Percentiles rank a stretch among this genome's conserved stretches.
Evolutionary conservation across 306 rosid species (phyloP).

Genomic region (Rubus idaeus): DNA sequence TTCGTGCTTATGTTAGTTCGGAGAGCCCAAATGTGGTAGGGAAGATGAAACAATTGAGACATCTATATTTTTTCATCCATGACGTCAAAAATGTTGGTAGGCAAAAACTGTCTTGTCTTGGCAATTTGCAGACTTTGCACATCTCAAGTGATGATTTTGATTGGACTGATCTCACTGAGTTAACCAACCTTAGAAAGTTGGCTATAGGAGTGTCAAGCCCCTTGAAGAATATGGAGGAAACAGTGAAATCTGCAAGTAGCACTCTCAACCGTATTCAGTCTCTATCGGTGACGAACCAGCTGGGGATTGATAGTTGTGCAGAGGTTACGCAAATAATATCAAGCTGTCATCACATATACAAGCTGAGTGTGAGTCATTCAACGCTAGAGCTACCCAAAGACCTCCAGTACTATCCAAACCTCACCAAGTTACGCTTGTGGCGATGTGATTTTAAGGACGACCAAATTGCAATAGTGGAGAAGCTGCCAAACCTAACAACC

Average conservation of each 20-base stretch:
- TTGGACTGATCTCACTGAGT: conserved; percentile 27
- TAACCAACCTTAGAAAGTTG: conserved; percentile 43
- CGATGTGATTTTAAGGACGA: conserved; percentile 40
- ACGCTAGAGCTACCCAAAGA: conserved; percentile 17
- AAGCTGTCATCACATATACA: background rate
- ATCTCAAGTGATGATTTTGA: conserved; percentile 41
- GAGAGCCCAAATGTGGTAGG: conserved; percentile 27
- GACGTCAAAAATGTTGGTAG: background rate
- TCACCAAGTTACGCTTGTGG: conserved; percentile 41
- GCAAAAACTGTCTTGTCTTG: conserved; percentile 27
- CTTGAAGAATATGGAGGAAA: background rate
- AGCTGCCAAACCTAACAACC: conserved; percentile 42
- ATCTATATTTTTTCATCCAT: conserved; percentile 41
- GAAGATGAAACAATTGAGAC: conserved; percentile 45
- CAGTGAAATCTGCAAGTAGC: background rate
- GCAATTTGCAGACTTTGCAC: conserved; percentile 41
- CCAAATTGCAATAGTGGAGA: conserved; percentile 45
- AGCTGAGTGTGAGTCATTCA: background rate
- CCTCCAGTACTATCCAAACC: conserved; percentile 23
- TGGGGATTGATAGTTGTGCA: too few relatives aligned
- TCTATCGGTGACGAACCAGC: fast-evolving
- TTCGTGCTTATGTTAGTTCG: conserved; percentile 11
- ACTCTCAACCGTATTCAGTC: background rate
- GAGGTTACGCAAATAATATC: background rate
- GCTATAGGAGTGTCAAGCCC: background rate